Evolutionary conservation across 768 basidiomycete genomes (phyloP).

Genomic region (Gelatoporia subvermispora): DNA sequence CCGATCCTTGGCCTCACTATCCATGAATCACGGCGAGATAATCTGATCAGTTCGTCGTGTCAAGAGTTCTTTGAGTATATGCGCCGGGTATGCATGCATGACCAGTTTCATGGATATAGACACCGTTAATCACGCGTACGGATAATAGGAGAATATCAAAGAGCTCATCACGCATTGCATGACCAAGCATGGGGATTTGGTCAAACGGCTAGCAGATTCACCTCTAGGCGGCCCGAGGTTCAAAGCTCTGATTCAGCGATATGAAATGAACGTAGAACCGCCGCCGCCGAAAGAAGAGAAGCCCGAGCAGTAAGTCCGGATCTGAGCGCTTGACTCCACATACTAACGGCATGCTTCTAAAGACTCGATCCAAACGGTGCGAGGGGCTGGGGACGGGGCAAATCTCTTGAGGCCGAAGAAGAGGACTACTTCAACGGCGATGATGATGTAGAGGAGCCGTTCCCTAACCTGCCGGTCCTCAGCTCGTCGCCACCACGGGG

Average conservation of each 20-base stretch:
- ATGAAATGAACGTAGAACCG: slow-evolving; percentile 91
- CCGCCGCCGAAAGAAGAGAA: slow-evolving; percentile 48
- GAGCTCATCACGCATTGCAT: slow-evolving; percentile 81
- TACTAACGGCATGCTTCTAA: neutral
- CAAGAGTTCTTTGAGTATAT: slow-evolving; percentile 94
- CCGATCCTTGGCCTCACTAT: slow-evolving; percentile 83
- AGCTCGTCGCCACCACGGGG: slow-evolving; percentile 27
- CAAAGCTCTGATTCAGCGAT: slow-evolving; percentile 66
- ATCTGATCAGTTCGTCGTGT: slow-evolving; percentile 90
- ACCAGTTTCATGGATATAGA: neutral
- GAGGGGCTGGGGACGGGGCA: slow-evolving; percentile 33
- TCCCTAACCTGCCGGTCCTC: slow-evolving; percentile 24
- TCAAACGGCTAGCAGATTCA: slow-evolving; percentile 59
- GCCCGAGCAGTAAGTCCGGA: slow-evolving; percentile 42
- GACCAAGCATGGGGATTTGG: slow-evolving; percentile 61
- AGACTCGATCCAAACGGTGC: slow-evolving; percentile 14
- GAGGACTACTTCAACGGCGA: slow-evolving; percentile 92
- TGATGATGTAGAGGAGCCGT: slow-evolving; percentile 60
- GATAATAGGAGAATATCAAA: slow-evolving; percentile 76
- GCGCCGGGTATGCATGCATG: slow-evolving; percentile 51
- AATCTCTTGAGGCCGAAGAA: slow-evolving; percentile 67
- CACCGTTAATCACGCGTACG: neutral
- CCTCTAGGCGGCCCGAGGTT: slow-evolving; percentile 65
- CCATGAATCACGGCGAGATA: slow-evolving; percentile 82
- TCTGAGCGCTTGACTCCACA: neutral